phyloP scores from a whole-genome alignment of 192 early-diverging fungal genomes.

The Coemansia sp. region DNA sequence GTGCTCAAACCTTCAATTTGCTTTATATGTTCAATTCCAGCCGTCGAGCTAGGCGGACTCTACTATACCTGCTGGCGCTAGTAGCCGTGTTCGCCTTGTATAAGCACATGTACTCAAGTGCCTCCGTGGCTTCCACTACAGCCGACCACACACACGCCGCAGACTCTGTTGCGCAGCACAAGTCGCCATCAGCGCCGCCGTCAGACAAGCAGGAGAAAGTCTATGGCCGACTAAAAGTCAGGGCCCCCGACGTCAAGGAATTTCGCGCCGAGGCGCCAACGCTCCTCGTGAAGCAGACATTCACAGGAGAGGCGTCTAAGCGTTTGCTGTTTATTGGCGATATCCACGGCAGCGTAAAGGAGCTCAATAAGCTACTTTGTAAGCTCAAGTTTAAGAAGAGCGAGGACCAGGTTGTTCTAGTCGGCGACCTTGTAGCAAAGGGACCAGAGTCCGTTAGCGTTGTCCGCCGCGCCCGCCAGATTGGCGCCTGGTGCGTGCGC shows the following conservation, averaged over 20 bases:
- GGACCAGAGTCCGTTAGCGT: conserved; percentile 66
- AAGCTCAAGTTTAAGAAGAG: conserved; percentile 34
- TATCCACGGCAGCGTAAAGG: conserved; percentile 64
- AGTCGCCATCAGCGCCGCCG: neutral
- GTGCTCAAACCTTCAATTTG: neutral
- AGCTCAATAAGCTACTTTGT: conserved; percentile 60
- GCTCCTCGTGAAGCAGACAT: conserved; percentile 8
- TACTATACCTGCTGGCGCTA: conserved; percentile 1
- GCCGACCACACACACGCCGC: neutral
- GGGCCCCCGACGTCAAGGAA: conserved; percentile 1
- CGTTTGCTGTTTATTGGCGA: conserved; percentile 73
- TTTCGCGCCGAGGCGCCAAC: conserved; percentile 26
- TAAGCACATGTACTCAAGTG: neutral
- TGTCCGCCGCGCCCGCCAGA: conserved; percentile 52
- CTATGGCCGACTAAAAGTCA: conserved; percentile 1
- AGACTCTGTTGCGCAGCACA: neutral
- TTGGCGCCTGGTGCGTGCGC: conserved; percentile 61
- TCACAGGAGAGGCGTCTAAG: conserved; percentile 4
- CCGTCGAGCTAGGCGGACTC: neutral
- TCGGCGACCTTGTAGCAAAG: conserved; percentile 70
- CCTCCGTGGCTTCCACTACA: neutral
- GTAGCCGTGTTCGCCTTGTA: neutral
- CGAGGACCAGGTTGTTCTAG: conserved; percentile 65
- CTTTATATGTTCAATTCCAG: neutral
- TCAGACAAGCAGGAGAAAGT: neutral